Evolutionary conservation across 2,329 filamentous ascomycete species (phyloP).

Genomic region (Botrytis aclada): DNA sequence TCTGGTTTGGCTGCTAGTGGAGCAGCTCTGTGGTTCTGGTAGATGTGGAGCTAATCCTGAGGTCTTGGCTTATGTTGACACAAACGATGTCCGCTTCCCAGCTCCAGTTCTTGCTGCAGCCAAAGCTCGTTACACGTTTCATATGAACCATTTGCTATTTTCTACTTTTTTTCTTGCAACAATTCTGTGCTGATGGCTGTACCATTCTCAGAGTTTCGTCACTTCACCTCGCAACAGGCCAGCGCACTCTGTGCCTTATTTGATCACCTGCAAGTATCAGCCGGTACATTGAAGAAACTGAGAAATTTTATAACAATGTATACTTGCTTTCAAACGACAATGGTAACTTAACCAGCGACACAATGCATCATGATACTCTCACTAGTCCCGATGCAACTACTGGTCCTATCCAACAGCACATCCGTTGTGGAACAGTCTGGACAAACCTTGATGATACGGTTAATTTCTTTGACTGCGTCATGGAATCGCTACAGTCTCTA

Average conservation of each 20-base stretch:
- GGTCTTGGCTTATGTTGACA: conserved; percentile 44
- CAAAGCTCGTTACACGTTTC: background rate
- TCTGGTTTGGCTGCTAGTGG: conserved; percentile 17
- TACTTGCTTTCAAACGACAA: too few relatives aligned
- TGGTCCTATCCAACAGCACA: too few relatives aligned
- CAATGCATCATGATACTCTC: too few relatives aligned
- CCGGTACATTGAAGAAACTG: too few relatives aligned
- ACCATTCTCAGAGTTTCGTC: conserved; percentile 21
- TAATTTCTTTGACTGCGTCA: too few relatives aligned
- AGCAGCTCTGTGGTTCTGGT: background rate
- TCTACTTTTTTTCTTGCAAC: background rate
- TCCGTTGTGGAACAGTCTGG: too few relatives aligned
- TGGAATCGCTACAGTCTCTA: too few relatives aligned
- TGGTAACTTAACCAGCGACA: too few relatives aligned
- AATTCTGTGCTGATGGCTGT: conserved; percentile 39
- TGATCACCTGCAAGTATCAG: too few relatives aligned
- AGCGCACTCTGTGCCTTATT: background rate
- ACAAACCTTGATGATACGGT: too few relatives aligned
- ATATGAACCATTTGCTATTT: background rate
- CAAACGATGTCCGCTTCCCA: background rate
- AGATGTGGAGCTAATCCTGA: conserved; percentile 36
- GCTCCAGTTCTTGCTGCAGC: background rate
- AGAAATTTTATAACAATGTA: too few relatives aligned
- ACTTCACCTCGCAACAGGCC: background rate
- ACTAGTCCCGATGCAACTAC: too few relatives aligned